Base-by-base conservation (phyloP, 2,329 filamentous ascomycete species). In the Pestalotiopsis sp. region DNA sequence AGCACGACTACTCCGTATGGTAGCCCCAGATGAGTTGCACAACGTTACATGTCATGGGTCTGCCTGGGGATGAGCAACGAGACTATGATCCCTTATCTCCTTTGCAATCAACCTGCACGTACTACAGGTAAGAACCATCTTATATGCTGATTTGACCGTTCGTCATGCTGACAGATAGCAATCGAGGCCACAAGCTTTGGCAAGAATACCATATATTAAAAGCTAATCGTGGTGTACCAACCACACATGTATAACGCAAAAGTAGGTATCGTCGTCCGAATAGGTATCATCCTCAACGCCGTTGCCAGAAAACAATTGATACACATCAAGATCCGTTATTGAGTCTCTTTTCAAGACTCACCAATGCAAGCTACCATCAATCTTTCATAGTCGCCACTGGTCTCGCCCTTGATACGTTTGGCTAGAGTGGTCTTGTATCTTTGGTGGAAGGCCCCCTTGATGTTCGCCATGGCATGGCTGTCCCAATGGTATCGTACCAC, bases 401-500 rank as follows among this genome's bases (percentile, higher is more conserved):
- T 97, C 84, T 98, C 95, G 2, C 91, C 90, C 77, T 88, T 88
- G 75, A 98, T 92, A 62, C 94, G 86, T 68, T 84, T 84, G 12
- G 87, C 85, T 68, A 98, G 81, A 71, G 90, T 90, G 75, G 83
- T 89, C 73, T 88, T 86, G 80, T 91, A 97, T 61, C 87, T 86
- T 74, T 92, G 88, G 75, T 90, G 85, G 80, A 94, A 98, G 11
- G 93, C 94, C 0, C 85, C 87, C 81, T 93, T 94, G 68, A 97
- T 91, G 73, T 93, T 91, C 64, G 90, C 88, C 84, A 97, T 85
- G 73, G 92, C 89, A 67, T 84, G 85, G 49, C 86, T 86, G 77
- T 97, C 90, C 95, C 95, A 98, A 80, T 98, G 95, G 63, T 88
- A 86, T 25, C 93, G 87, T 1, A 98, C 88, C 3, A 96, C 86